phyloP scores from a whole-genome alignment of 805 yeast genomes.

The Metschnikowia sp. region DNA sequence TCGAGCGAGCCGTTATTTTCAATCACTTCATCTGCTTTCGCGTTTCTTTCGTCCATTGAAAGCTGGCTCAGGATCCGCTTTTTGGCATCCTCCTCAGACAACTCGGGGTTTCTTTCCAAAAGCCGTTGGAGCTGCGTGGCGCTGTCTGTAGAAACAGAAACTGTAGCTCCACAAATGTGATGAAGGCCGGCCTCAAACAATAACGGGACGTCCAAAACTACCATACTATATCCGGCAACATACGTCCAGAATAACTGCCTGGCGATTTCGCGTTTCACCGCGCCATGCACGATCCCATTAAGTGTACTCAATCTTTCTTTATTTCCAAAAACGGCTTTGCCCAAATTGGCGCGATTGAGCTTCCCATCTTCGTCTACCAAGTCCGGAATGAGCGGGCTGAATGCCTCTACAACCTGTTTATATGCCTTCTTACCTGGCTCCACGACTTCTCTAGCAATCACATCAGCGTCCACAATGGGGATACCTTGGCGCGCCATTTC shows the following conservation, averaged over 20 bases:
- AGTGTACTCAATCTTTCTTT: slow-evolving; percentile 53
- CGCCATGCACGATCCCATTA: slow-evolving; percentile 85
- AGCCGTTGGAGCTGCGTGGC: slow-evolving; percentile 63
- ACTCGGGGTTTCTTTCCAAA: slow-evolving; percentile 60
- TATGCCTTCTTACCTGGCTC: slow-evolving; percentile 77
- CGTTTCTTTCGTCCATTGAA: slow-evolving; percentile 54
- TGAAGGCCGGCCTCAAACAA: slow-evolving; percentile 79
- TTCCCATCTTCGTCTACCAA: slow-evolving; percentile 39
- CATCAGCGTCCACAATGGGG: slow-evolving; percentile 83
- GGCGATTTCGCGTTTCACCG: slow-evolving; percentile 66
- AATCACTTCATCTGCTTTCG: slow-evolving; percentile 62
- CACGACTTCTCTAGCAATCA: slow-evolving; percentile 82
- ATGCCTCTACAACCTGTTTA: slow-evolving; percentile 57
- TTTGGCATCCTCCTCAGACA: slow-evolving; percentile 62
- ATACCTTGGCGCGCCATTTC: slow-evolving; percentile 49
- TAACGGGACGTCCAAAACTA: slow-evolving; percentile 85
- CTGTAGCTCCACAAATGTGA: slow-evolving; percentile 61
- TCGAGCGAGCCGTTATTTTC: slow-evolving; percentile 48
- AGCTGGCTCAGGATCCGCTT: slow-evolving; percentile 77
- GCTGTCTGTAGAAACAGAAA: slow-evolving; percentile 63
- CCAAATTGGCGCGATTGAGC: slow-evolving; percentile 72
- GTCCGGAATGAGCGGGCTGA: slow-evolving; percentile 52
- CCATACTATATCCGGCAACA: slow-evolving; percentile 53
- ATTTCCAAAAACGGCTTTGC: slow-evolving; percentile 73
- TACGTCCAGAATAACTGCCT: slow-evolving; percentile 56